Percentiles rank a stretch among this genome's conserved stretches.
Evolutionary conservation across 106 monocot genomes (phyloP).

Genomic region (Gastrodia elata): DNA sequence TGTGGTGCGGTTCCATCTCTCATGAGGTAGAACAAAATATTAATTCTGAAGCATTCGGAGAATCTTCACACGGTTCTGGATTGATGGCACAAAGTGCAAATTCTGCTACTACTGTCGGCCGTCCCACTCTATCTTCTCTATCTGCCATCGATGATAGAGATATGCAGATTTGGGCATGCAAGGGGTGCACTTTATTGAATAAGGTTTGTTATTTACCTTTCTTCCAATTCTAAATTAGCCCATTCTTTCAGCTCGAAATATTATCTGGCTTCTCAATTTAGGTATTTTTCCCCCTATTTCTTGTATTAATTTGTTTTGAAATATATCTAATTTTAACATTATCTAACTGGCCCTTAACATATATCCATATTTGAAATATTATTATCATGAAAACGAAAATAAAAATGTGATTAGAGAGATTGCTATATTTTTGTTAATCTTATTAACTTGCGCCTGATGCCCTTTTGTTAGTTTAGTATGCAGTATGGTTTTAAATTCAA

Average conservation of each 20-base stretch:
- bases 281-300: not conserved
- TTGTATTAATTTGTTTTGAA: no score
- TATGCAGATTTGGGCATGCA: constrained; percentile 55
- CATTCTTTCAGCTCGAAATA: not conserved
- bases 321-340: no score
- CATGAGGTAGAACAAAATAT: constrained; percentile 3
- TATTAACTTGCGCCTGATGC: not conserved
- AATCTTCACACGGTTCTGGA: constrained; percentile 12
- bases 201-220: constrained; percentile 28
- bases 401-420: no score
- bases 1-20: constrained; percentile 78
- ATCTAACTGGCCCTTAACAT: no score
- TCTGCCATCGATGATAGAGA: constrained; percentile 12
- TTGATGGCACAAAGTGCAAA: not conserved
- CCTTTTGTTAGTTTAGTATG: not conserved
- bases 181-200: constrained; percentile 69
- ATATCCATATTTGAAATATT: no score
- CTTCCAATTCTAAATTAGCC: not conserved
- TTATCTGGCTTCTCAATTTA: not conserved
- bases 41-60: constrained; percentile 7
- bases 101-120: not conserved
- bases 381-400: no score
- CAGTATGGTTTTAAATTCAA: not conserved
- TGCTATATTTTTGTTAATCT: not conserved
- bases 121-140: constrained; percentile 8